phyloP scores from a whole-genome alignment of 768 basidiomycete genomes.

The Terana coerulea region DNA sequence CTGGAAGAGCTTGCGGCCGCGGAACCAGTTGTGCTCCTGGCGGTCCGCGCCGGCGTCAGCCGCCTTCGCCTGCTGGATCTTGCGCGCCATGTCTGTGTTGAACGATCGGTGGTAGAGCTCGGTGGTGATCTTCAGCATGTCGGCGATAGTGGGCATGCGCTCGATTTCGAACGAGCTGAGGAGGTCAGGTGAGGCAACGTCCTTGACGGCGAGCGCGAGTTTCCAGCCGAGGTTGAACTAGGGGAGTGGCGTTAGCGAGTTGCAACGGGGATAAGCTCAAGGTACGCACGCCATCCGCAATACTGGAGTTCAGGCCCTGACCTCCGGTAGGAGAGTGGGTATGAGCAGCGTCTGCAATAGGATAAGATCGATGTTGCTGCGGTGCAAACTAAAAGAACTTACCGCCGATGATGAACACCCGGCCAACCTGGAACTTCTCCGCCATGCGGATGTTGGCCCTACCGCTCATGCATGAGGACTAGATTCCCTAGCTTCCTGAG shows the following conservation, averaged over 20 bases:
- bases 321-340: slow-evolving; percentile 13
- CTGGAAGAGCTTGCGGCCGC: slow-evolving; percentile 27
- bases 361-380: too few species aligned
- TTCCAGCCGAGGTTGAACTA: slow-evolving; percentile 31
- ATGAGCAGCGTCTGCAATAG: slow-evolving; percentile 14
- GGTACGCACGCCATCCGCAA: slow-evolving; percentile 19
- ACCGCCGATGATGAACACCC: slow-evolving; percentile 7
- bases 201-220: slow-evolving; percentile 26
- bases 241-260: background rate
- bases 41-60: background rate
- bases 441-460: slow-evolving; percentile 13
- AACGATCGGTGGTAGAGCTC: slow-evolving; percentile 5
- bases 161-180: slow-evolving; percentile 27
- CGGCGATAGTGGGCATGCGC: slow-evolving; percentile 26
- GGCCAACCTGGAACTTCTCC: slow-evolving; percentile 10
- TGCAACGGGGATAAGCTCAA: background rate
- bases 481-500: slow-evolving; percentile 11
- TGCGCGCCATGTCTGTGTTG: background rate
- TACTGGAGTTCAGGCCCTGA: slow-evolving; percentile 17
- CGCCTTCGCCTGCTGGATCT: background rate
- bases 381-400: too few species aligned
- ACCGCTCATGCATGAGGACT: slow-evolving; percentile 27
- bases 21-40: background rate
- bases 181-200: slow-evolving; percentile 21
- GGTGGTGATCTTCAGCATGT: slow-evolving; percentile 25